Evolutionary conservation across 2,329 filamentous ascomycete species (phyloP).

Genomic region (Mollisia scopiformis): DNA sequence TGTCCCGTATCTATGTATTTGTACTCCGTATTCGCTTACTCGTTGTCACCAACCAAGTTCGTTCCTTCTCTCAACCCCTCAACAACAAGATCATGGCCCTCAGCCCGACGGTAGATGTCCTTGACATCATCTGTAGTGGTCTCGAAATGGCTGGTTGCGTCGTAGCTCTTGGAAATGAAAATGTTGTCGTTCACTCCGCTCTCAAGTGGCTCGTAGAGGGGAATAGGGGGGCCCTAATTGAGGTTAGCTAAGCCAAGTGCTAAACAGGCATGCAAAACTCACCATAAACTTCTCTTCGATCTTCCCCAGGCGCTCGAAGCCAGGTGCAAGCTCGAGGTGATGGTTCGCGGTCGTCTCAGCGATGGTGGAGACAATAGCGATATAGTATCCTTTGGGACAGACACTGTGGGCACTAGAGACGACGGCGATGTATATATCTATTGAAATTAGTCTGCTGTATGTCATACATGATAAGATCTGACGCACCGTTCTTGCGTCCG

Average conservation of each 20-base stretch:
- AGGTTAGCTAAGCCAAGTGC: slow-evolving; percentile 9
- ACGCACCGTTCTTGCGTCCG: slow-evolving; percentile 85
- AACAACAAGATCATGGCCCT: slow-evolving; percentile 68
- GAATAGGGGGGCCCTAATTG: slow-evolving; percentile 74
- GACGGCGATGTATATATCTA: slow-evolving; percentile 95
- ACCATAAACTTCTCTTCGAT: slow-evolving; percentile 98
- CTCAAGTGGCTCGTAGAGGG: slow-evolving; percentile 88
- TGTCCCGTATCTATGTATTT: slow-evolving; percentile 1
- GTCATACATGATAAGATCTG: not conserved
- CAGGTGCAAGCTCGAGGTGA: slow-evolving; percentile 91
- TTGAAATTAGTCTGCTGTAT: slow-evolving; percentile 14
- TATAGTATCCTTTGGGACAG: slow-evolving; percentile 98
- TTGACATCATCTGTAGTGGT: slow-evolving; percentile 88
- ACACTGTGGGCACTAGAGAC: slow-evolving; percentile 97
- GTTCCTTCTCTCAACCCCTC: slow-evolving; percentile 69
- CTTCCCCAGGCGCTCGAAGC: slow-evolving; percentile 86
- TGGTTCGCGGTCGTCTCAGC: slow-evolving; percentile 91
- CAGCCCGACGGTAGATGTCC: slow-evolving; percentile 85
- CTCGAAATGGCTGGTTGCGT: slow-evolving; percentile 97
- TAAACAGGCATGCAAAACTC: slow-evolving; percentile 30
- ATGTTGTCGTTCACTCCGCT: slow-evolving; percentile 85
- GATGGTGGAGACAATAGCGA: slow-evolving; percentile 97
- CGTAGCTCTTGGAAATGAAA: slow-evolving; percentile 98
- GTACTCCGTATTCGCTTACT: slow-evolving; percentile 3
- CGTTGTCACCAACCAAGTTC: slow-evolving; percentile 67